Evolutionary conservation across 441 rosid species (phyloP).

Genomic region (Arabidopsis lyrata): DNA sequence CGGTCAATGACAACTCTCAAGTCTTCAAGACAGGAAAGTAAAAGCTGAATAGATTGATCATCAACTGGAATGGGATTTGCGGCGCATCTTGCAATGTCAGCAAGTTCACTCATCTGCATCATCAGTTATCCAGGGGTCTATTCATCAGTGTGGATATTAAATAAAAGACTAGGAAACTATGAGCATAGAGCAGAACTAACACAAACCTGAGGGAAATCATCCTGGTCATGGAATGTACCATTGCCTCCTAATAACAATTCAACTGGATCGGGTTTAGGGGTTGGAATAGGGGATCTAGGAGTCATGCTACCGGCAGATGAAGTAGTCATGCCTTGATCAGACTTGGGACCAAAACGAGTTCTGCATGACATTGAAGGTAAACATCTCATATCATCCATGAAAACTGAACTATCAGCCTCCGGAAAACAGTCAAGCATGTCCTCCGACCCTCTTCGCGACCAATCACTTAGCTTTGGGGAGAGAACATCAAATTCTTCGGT

Average conservation of each 20-base stretch:
- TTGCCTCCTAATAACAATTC: conserved; percentile 77
- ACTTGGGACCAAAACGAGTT: conserved; percentile 90
- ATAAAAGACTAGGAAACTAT: conserved; percentile 2
- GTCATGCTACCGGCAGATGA: conserved; percentile 93
- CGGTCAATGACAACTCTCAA: conserved; percentile 66
- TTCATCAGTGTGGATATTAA: conserved; percentile 9
- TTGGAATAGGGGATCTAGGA: conserved; percentile 84
- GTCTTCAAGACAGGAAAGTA: conserved; percentile 73
- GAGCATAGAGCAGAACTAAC: conserved; percentile 19
- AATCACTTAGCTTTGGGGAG: conserved; percentile 91
- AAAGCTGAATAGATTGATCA: conserved; percentile 59
- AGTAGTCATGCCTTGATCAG: conserved; percentile 91
- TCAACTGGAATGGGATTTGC: conserved; percentile 68
- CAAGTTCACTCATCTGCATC: conserved; percentile 88
- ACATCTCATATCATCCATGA: conserved; percentile 82
- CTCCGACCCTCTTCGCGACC: conserved; percentile 86
- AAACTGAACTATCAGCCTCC: conserved; percentile 72
- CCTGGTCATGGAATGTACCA: conserved; percentile 72
- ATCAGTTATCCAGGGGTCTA: conserved; percentile 39
- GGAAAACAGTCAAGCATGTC: conserved; percentile 92
- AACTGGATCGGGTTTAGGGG: conserved; percentile 79
- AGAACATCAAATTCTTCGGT: conserved; percentile 79
- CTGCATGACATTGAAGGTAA: conserved; percentile 84
- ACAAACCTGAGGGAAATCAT: conserved; percentile 78
- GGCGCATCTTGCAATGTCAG: conserved; percentile 83